phyloP scores from a whole-genome alignment of 495 filamentous ascomycete species.

The Lasiosphaeria miniovina region DNA sequence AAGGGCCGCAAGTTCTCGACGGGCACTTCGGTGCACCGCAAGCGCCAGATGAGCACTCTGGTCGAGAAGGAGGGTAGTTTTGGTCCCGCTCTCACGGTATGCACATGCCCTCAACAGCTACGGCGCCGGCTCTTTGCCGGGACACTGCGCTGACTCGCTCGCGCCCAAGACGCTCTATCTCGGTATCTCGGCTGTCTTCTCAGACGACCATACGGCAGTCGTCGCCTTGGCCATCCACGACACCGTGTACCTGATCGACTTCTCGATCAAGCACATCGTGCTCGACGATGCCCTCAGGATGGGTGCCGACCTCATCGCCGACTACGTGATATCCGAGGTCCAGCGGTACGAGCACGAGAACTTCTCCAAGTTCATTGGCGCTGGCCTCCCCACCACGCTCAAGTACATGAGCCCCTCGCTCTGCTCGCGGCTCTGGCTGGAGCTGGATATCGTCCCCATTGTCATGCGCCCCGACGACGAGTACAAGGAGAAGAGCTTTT shows the following conservation, averaged over 20 bases:
- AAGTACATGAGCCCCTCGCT: conserved; percentile 56
- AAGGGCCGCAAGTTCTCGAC: conserved; percentile 39
- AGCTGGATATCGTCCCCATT: conserved; percentile 74
- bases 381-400: conserved; percentile 53
- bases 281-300: conserved; percentile 34
- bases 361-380: conserved; percentile 64
- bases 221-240: conserved; percentile 73
- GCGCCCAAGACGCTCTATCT: conserved; percentile 58
- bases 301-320: conserved; percentile 46
- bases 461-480: conserved; percentile 47
- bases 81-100: conserved; percentile 44
- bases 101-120: conserved; percentile 7
- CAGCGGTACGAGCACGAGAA: conserved; percentile 58
- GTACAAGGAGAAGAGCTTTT: conserved; percentile 44
- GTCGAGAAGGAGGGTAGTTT: conserved; percentile 46
- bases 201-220: conserved; percentile 48
- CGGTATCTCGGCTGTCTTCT: conserved; percentile 56
- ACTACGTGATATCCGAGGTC: conserved; percentile 54
- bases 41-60: conserved; percentile 42
- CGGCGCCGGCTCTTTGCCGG: too few species aligned
- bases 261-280: conserved; percentile 56
- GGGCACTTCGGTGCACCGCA: conserved; percentile 43
- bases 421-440: conserved; percentile 72
- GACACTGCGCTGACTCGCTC: conserved; percentile 19
- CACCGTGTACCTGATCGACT: conserved; percentile 75